Evolutionary conservation across 2,329 filamentous ascomycete species (phyloP).

Genomic region (Sclerotinia spermophila): DNA sequence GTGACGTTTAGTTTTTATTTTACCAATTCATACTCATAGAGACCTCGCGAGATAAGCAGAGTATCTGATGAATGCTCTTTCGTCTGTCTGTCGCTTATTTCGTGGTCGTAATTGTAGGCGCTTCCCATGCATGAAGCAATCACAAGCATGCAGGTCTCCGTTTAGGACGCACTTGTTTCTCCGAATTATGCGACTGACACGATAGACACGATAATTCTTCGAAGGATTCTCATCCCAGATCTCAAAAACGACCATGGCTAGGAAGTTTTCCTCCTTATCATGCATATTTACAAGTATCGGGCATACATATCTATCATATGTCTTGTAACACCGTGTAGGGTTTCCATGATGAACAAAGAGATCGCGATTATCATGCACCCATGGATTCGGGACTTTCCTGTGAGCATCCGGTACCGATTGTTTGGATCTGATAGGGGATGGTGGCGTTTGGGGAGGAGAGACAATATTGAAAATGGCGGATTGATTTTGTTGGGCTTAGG

Average conservation of each 20-base stretch:
- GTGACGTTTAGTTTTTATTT: not conserved
- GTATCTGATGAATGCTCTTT: not conserved
- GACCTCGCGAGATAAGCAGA: not conserved
- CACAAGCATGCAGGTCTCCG: not conserved
- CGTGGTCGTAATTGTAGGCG: conserved; percentile 6
- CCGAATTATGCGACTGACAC: conserved; percentile 3
- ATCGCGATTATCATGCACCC: not conserved
- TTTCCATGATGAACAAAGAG: not conserved
- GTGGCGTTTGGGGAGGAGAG: not conserved
- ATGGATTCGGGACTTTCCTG: conserved; percentile 4
- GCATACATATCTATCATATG: not conserved
- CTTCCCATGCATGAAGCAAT: conserved; percentile 5
- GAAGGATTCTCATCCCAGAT: not conserved
- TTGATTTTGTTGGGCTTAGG: not conserved
- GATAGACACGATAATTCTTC: conserved; percentile 7
- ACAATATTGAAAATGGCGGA: not conserved
- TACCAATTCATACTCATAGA: not conserved
- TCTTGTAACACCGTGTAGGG: conserved; percentile 1
- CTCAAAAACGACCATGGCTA: not conserved
- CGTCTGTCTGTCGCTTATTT: conserved; percentile 9
- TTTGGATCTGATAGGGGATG: conserved; percentile 1
- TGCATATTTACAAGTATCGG: not conserved
- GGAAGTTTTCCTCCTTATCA: not conserved
- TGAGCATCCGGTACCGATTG: conserved; percentile 7
- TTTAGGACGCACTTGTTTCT: conserved; percentile 3